Evolutionary conservation across 768 basidiomycete species (phyloP).

Genomic region (Rubroboletus pulcherrimus): DNA sequence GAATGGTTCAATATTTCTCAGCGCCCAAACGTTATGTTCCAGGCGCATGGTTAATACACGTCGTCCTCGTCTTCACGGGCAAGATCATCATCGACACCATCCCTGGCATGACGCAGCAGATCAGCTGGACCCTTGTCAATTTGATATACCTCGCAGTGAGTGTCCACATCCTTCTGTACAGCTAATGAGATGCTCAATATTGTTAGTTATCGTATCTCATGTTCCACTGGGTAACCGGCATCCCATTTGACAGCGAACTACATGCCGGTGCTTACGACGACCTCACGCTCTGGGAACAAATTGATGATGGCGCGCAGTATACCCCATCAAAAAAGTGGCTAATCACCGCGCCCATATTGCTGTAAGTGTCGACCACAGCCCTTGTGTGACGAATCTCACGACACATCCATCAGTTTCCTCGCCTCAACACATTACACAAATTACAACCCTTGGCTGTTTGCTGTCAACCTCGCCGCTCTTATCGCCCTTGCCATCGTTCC

Average conservation of each 20-base stretch:
- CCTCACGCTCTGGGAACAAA: constrained; percentile 98
- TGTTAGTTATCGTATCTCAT: constrained; percentile 89
- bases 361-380: constrained; percentile 52
- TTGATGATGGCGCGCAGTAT: constrained; percentile 97
- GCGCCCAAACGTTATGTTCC: constrained; percentile 3
- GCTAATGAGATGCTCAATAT: constrained; percentile 2
- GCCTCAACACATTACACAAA: constrained; percentile 97
- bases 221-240: constrained; percentile 98
- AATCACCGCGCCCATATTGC: constrained; percentile 77
- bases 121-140: constrained; percentile 95
- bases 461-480: constrained; percentile 80
- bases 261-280: constrained; percentile 96
- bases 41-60: constrained; percentile 99
- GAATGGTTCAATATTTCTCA: constrained; percentile 1
- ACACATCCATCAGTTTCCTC: constrained; percentile 63
- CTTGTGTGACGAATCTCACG: background rate
- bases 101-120: constrained; percentile 89
- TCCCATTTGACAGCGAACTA: constrained; percentile 85
- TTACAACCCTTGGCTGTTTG: constrained; percentile 92
- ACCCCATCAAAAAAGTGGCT: constrained; percentile 99
- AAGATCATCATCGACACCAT: constrained; percentile 93
- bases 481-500: constrained; percentile 81
- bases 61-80: constrained; percentile 84
- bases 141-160: constrained; percentile 85
- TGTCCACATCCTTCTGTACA: background rate